phyloP scores from a whole-genome alignment of 129 eudicot species.

The Flaveria brownii region DNA sequence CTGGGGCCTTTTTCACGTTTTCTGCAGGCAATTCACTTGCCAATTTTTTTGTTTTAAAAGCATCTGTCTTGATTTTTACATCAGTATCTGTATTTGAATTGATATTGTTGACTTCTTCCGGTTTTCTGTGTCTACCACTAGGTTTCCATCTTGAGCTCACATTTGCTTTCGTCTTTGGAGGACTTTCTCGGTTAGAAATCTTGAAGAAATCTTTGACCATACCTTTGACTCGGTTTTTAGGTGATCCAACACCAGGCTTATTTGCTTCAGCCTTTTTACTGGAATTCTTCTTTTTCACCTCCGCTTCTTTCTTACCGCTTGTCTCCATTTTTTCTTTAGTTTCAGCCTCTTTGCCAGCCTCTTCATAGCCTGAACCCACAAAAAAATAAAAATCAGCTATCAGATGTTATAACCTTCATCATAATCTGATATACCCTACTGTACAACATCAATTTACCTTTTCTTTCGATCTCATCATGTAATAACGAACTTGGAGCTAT shows the following conservation, averaged over 20 bases:
- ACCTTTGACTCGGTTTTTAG: conserved; percentile 54
- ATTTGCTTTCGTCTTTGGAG: conserved; percentile 41
- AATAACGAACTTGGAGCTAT: conserved; percentile 38
- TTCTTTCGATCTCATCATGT: conserved; percentile 36
- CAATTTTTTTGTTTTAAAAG: conserved; percentile 20
- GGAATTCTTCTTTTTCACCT: conserved; percentile 32
- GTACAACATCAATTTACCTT: conserved; percentile 46
- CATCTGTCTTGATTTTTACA: conserved; percentile 39
- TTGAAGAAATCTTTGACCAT: conserved; percentile 75
- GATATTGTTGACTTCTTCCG: conserved; percentile 32
- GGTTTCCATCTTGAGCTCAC: conserved; percentile 58
- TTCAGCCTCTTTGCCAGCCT: conserved; percentile 32
- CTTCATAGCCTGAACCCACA: conserved; percentile 39
- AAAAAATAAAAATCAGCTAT: conserved; percentile 10
- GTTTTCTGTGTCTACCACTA: conserved; percentile 11
- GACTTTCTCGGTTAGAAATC: conserved; percentile 55
- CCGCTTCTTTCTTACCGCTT: conserved; percentile 37
- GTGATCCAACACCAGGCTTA: conserved; percentile 37
- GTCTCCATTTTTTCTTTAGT: conserved; percentile 32
- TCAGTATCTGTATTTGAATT: conserved; percentile 24
- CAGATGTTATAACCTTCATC: conserved; percentile 8
- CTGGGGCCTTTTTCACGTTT: conserved; percentile 17
- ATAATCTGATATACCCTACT: neutral
- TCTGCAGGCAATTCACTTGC: conserved; percentile 25
- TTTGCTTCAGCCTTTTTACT: conserved; percentile 32